These are phyloP conservation scores for Biscogniauxia mediterranea DNA, from an alignment of 2,329 filamentous ascomycete species.

Conservation along the genomic window DNA sequence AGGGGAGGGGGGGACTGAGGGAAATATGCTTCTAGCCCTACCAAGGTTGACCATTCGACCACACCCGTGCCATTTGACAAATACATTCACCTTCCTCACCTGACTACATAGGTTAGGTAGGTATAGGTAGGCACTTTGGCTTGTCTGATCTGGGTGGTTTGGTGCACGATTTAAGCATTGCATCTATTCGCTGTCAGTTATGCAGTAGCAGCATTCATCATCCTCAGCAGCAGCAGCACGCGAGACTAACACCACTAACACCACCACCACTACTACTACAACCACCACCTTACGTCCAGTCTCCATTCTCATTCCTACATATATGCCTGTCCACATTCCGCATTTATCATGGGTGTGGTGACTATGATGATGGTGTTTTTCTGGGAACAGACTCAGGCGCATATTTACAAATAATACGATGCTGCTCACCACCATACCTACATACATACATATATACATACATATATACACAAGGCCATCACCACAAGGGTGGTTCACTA, in stretches of 20 bases:
- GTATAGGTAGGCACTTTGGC: too few relatives aligned
- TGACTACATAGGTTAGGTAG: neutral
- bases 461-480: too few relatives aligned
- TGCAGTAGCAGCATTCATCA: neutral
- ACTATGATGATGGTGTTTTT: too few relatives aligned
- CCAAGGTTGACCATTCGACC: neutral
- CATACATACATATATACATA: too few relatives aligned
- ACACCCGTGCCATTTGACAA: neutral
- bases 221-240: neutral
- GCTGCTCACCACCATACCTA: neutral
- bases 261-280: too few relatives aligned
- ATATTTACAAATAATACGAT: too few relatives aligned
- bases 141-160: neutral
- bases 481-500: too few relatives aligned
- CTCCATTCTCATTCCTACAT: neutral
- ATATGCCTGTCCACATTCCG: neutral
- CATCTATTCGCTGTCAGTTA: conserved; percentile 2
- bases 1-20: too few relatives aligned
- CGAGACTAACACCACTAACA: neutral
- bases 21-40: neutral
- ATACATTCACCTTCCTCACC: neutral
- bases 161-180: neutral
- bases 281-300: too few relatives aligned
- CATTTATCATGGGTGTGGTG: too few relatives aligned
- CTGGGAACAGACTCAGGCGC: too few relatives aligned